phyloP scores from a whole-genome alignment of 1,284 basidiomycete species.

The Tilletia walkeri region DNA sequence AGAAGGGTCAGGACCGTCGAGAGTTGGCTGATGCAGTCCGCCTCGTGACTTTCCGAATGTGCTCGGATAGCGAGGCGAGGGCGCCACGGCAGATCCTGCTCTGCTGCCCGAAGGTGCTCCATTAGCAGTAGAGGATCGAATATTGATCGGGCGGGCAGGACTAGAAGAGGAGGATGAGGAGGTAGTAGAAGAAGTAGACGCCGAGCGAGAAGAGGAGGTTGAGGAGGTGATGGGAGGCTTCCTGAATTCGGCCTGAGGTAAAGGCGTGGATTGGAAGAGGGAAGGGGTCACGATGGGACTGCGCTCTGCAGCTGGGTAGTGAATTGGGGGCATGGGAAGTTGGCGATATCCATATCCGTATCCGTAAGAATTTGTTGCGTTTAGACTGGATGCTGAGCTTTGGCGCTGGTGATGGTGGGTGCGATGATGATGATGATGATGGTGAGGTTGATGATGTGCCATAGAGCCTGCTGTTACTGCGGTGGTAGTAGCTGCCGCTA shows the following conservation, averaged over 20 bases:
- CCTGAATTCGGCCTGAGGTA: slow-evolving; percentile 1
- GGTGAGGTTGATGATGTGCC: background rate
- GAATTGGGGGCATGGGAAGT: background rate
- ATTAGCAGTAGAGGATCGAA: no score
- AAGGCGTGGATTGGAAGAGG: slow-evolving; percentile 6
- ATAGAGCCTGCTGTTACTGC: background rate
- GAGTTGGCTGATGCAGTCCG: no score
- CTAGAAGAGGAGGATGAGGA: no score
- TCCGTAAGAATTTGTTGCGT: background rate
- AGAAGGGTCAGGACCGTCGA: no score
- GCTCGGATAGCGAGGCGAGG: no score
- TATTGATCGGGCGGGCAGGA: no score
- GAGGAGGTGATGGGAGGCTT: background rate
- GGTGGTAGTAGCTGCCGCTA: no score
- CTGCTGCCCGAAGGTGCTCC: no score
- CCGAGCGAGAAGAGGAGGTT: background rate
- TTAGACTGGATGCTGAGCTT: background rate
- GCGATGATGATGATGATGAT: background rate
- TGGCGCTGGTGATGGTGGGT: background rate
- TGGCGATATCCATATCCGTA: background rate
- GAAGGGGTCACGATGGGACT: background rate
- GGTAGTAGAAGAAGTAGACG: background rate
- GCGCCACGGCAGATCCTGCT: no score
- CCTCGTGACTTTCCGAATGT: no score
- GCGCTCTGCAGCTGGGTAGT: slow-evolving; percentile 1